Evolutionary conservation across 257 asterid species (phyloP).

Genomic region (Capsicum baccatum): DNA sequence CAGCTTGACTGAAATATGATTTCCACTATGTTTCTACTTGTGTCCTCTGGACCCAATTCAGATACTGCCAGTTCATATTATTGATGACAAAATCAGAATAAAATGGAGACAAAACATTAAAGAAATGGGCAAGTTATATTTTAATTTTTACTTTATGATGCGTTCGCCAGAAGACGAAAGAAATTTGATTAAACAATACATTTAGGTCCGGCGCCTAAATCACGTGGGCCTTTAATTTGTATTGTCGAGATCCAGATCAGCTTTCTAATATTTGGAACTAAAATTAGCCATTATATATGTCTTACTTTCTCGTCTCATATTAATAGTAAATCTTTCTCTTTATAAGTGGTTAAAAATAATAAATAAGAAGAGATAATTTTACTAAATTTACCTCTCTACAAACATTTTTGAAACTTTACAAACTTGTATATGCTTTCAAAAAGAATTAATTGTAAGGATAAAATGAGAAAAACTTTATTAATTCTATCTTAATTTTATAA

Average conservation of each 20-base stretch:
- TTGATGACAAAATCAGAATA: background rate
- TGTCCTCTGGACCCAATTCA: conserved; percentile 83
- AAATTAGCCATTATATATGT: background rate
- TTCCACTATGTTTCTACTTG: conserved; percentile 95
- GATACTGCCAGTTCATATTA: conserved; percentile 46
- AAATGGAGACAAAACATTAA: background rate
- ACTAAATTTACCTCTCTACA: too few relatives aligned
- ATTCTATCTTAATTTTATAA: too few relatives aligned
- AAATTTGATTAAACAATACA: background rate
- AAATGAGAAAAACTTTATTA: too few relatives aligned
- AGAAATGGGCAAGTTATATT: background rate
- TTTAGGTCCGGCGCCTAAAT: background rate
- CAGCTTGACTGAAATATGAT: conserved; percentile 94
- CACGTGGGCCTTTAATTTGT: background rate
- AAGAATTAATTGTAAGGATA: too few relatives aligned
- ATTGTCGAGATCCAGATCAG: background rate
- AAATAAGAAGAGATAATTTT: too few relatives aligned
- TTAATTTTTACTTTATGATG: background rate
- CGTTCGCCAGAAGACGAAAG: background rate
- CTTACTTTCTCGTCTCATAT: too few relatives aligned
- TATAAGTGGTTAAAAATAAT: too few relatives aligned
- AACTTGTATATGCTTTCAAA: too few relatives aligned
- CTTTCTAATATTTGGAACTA: background rate
- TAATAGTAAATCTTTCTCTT: too few relatives aligned
- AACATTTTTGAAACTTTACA: too few relatives aligned